Evolutionary conservation across 495 filamentous ascomycete species (phyloP), one percentile per base, ranked within the genome.

Genomic region (Geopyxis carbonaria): DNA sequence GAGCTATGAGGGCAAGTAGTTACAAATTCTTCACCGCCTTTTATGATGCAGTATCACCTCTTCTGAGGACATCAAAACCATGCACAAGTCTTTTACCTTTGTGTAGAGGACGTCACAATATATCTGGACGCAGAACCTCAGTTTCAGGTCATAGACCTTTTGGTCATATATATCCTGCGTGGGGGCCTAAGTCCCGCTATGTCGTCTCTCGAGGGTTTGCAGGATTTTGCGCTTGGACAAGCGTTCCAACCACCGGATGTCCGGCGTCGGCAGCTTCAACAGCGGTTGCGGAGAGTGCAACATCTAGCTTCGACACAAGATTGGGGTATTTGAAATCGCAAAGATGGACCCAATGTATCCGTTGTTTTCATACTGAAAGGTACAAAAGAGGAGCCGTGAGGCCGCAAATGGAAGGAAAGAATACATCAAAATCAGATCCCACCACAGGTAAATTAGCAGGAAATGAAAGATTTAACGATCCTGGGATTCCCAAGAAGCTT

Each of bases 141-240:
- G 25, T 42, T 18, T 44, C 43, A 11, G 27, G 35, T 3, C 48
- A 36, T 27, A 38, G 42, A 5, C 42, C 47, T 37, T 52, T 47
- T 38, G 38, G 43, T 5, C 23, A 39, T 15, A 51, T 48, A 22
- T 34, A 36, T n/a, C 18, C 37, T 3, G 34, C 45, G n/a, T 53
- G 50, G 49, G 45, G 36, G 16, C 40, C 50, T 19, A 43, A 44
- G 24, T 51, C 51, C 22, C 56, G 45, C 33, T 56, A 55, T 39
- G 52, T 56, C 7, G 44, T 56, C 33, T 55, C 52, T 29, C 35
- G 51, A 23, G 52, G 52, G 8, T 56, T 56, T 18, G 52, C 51
- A 19, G 52, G 52, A 23, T 48, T 55, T 21, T 51, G 52, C 34
- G 34, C 45, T 10, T 55, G 51, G 53, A 55, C 52, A 20, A 46